Evolutionary conservation across 768 basidiomycete genomes (phyloP).

Genomic region (Goffeauzyma gilvescens): DNA sequence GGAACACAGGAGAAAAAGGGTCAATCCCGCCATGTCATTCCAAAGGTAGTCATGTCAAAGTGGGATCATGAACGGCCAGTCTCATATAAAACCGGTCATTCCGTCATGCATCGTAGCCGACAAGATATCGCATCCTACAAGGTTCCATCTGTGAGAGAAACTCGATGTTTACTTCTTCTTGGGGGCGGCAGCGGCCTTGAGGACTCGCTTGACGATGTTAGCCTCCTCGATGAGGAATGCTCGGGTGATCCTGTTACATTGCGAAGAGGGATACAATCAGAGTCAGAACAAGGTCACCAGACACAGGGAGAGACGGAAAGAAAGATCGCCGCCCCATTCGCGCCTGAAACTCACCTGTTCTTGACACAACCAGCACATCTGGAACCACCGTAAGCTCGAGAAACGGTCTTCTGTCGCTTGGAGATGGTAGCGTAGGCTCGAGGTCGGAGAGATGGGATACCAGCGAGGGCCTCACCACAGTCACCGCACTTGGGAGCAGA

Average conservation of each 20-base stretch:
- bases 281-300: background rate
- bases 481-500: constrained; percentile 92
- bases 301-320: background rate
- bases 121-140: too few species aligned
- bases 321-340: too few species aligned
- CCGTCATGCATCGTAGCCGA: too few species aligned
- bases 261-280: background rate
- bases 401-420: constrained; percentile 92
- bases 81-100: too few species aligned
- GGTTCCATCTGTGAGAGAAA: too few species aligned
- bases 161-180: constrained; percentile 29
- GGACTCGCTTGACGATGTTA: constrained; percentile 98
- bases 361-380: constrained; percentile 90
- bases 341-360: constrained; percentile 67
- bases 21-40: too few species aligned
- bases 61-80: too few species aligned
- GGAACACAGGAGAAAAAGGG: too few species aligned
- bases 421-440: constrained; percentile 88
- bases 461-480: constrained; percentile 81
- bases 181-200: constrained; percentile 55
- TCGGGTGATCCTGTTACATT: constrained; percentile 60
- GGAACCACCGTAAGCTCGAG: constrained; percentile 90
- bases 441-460: constrained; percentile 90
- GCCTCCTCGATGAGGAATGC: constrained; percentile 99
- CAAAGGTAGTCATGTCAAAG: too few species aligned